Evolutionary conservation across 495 filamentous ascomycete genomes (phyloP), one percentile per base, ranked within the genome.

Genomic region (Daldinia grandis): DNA sequence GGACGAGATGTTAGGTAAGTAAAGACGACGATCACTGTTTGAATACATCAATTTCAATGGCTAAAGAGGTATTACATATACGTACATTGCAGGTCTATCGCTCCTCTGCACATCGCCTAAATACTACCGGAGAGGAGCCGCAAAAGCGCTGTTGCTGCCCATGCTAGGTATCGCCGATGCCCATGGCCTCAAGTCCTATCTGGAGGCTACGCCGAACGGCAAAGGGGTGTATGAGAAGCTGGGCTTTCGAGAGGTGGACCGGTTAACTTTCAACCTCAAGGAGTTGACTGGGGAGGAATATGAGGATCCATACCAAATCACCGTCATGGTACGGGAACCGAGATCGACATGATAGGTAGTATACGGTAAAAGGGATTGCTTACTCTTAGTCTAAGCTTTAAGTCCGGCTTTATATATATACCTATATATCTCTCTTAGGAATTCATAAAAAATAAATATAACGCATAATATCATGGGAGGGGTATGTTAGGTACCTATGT

Each of bases 51-150:
- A n/a, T 10, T 57, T 42, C 49, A 38, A 30, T 25, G 54, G 59
- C 68, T 67, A 17, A 54, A 55, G 2, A 30, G 44, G 19, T 40
- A 5, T 33, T 19, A 35, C n/a, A n/a, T 38, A 50, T 42, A 27
- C 44, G 28, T n/a, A 49, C n/a, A 53, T 47, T 47, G 38, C 33
- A 77, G 75, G 68, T 5, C 65, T 77, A 31, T 77, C 75, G 7
- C 73, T 77, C 15, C 56, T 77, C 12, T 76, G 70, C 44, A 82
- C 80, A 7, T 67, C 73, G 21, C 82, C 84, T 4, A 78, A 76
- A 17, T 78, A 81, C 27, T 66, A 78, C 56, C 68, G 78, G 44
- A 75, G 67, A 37, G 80, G 80, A 8, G 77, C 76, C 9, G 79
- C 68, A 19, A 71, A 68, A 57, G 72, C 70, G 19, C 64, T 82